These are phyloP conservation scores for Bipolaris cookei DNA, from an alignment of 2,329 filamentous ascomycete genomes.

Conservation along the genomic window DNA sequence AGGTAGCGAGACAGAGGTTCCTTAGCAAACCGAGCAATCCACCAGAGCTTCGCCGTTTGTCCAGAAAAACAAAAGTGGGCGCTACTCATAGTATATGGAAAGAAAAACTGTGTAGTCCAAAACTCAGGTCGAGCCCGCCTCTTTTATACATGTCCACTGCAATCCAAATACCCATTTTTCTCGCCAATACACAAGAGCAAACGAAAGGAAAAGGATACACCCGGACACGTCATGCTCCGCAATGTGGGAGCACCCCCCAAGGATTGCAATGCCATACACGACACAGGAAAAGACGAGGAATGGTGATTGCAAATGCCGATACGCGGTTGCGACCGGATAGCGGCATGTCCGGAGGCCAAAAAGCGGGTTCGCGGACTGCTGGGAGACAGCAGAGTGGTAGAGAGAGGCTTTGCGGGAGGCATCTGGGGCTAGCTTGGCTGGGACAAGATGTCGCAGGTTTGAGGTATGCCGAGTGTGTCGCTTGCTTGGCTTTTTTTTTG, in stretches of 20 bases:
- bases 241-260: too few relatives aligned
- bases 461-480: background rate
- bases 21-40: slow-evolving; percentile 13
- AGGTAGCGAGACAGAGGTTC: slow-evolving; percentile 27
- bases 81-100: slow-evolving; percentile 16
- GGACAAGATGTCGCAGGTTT: slow-evolving; percentile 2
- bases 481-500: background rate
- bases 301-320: slow-evolving; percentile 1
- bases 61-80: slow-evolving; percentile 8
- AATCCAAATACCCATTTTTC: background rate
- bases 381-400: background rate
- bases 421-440: background rate
- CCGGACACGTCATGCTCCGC: background rate
- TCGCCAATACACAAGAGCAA: background rate
- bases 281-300: background rate
- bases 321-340: slow-evolving; percentile 3
- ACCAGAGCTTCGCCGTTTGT: slow-evolving; percentile 34
- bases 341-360: background rate
- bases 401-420: background rate
- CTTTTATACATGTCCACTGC: background rate
- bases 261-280: too few relatives aligned
- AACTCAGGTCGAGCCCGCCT: background rate
- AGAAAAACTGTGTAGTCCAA: too few relatives aligned
- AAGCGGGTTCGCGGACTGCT: background rate
- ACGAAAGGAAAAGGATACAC: background rate